Conservation (phyloP, 1,284 basidiomycete genomes). For the Ustilago lituana region DNA sequence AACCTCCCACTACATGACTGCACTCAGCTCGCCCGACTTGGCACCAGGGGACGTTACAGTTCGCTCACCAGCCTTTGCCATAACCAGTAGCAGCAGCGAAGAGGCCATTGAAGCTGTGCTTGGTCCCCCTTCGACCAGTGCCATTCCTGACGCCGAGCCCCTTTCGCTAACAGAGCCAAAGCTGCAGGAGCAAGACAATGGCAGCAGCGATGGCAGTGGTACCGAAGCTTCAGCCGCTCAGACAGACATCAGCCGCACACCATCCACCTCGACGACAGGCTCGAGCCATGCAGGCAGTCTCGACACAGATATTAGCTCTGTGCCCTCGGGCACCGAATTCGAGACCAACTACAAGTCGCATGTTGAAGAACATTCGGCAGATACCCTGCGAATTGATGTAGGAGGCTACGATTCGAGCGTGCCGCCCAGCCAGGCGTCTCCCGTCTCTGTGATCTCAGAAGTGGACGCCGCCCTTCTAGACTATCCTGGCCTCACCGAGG, state of each 20-base stretch:
- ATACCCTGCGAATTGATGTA: slow-evolving; percentile 31
- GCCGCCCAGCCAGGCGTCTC: slow-evolving; percentile 25
- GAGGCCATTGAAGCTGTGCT: slow-evolving; percentile 23
- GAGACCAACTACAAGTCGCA: slow-evolving; percentile 35
- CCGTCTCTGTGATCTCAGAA: slow-evolving; percentile 36
- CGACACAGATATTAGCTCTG: slow-evolving; percentile 51
- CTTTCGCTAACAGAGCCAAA: slow-evolving; percentile 12
- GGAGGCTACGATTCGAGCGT: slow-evolving; percentile 14
- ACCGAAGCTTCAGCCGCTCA: slow-evolving; percentile 31
- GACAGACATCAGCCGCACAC: slow-evolving; percentile 62
- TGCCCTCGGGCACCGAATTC: slow-evolving; percentile 32
- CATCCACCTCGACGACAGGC: slow-evolving; percentile 59
- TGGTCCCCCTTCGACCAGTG: not conserved
- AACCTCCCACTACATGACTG: slow-evolving; percentile 21
- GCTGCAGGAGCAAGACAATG: slow-evolving; percentile 21
- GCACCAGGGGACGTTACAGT: not conserved
- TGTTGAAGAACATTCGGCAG: slow-evolving; percentile 29
- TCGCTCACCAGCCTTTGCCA: not conserved
- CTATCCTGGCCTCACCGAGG: slow-evolving; percentile 9
- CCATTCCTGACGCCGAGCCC: not conserved
- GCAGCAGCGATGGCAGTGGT: slow-evolving; percentile 18
- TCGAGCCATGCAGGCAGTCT: slow-evolving; percentile 48
- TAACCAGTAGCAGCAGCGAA: slow-evolving; percentile 16
- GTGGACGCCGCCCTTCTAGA: slow-evolving; percentile 15
- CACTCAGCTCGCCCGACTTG: slow-evolving; percentile 30